Evolutionary conservation across 1,284 basidiomycete genomes (phyloP).

Genomic region (Uromyces viciae-fabae): DNA sequence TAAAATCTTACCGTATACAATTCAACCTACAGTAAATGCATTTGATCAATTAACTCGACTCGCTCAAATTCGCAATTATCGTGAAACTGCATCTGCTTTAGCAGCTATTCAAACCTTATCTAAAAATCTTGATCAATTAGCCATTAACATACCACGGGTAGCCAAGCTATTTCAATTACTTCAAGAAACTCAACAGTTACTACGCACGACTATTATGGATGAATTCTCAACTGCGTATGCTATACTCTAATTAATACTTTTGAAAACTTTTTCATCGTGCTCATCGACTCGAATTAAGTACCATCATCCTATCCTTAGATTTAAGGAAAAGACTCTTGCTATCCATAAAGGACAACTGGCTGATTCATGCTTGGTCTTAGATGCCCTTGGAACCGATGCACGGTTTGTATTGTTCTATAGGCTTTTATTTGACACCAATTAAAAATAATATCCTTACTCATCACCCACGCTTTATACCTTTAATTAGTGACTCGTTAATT

Average conservation of each 20-base stretch:
- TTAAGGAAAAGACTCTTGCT: constrained; percentile 43
- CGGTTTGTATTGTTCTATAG: constrained; percentile 57
- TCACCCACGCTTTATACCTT: background rate
- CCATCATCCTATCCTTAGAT: constrained; percentile 23
- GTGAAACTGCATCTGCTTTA: constrained; percentile 64
- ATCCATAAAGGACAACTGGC: constrained; percentile 51
- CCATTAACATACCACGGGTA: constrained; percentile 70
- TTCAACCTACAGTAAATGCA: constrained; percentile 65
- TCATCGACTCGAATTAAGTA: background rate
- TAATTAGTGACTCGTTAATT: constrained; percentile 64
- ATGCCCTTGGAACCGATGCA: constrained; percentile 78
- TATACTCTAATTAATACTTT: background rate
- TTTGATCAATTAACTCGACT: constrained; percentile 74
- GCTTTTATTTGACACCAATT: background rate
- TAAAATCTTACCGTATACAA: background rate
- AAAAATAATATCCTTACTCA: background rate
- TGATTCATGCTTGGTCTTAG: constrained; percentile 77
- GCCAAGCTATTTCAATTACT: constrained; percentile 71
- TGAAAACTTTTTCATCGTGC: background rate
- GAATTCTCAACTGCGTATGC: constrained; percentile 86
- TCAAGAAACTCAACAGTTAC: constrained; percentile 70
- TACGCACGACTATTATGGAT: constrained; percentile 71
- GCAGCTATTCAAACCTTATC: constrained; percentile 84
- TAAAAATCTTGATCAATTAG: constrained; percentile 66
- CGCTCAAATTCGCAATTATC: constrained; percentile 68